Conservation (phyloP, 148 eudicot species). For the Amaranthus cruentus region DNA sequence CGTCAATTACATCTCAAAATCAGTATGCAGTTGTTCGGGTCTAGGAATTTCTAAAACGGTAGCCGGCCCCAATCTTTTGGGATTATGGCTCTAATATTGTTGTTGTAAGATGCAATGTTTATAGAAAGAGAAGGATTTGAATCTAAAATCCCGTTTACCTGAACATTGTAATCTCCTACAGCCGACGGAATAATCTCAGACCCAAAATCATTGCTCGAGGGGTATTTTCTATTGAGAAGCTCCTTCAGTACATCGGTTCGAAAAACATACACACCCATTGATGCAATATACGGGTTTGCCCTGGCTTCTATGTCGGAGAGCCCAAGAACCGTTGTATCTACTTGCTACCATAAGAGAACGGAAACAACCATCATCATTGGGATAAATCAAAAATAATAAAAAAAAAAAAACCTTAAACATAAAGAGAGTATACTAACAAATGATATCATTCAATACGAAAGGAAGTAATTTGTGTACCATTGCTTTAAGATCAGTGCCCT, state of each 20-base stretch:
- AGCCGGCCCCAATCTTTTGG: no score
- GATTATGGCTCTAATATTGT: no score
- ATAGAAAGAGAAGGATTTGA: background rate
- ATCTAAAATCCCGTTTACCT: conserved; percentile 24
- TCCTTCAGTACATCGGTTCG: conserved; percentile 53
- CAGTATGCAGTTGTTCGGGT: background rate
- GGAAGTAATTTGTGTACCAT: conserved; percentile 39
- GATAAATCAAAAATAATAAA: background rate
- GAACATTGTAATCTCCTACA: conserved; percentile 65
- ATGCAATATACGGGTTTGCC: conserved; percentile 60
- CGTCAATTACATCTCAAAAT: background rate
- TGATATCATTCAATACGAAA: background rate
- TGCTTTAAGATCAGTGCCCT: conserved; percentile 58
- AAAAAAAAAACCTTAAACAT: background rate
- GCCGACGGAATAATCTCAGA: conserved; percentile 77
- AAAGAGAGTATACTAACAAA: background rate
- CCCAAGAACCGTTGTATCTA: conserved; percentile 61
- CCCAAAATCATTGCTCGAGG: conserved; percentile 66
- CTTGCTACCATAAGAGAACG: conserved; percentile 45
- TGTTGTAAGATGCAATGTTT: background rate
- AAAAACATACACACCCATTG: conserved; percentile 81
- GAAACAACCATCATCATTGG: background rate
- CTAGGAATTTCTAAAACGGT: no score
- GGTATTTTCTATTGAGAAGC: conserved; percentile 49
- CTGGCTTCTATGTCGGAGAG: conserved; percentile 46